These are phyloP conservation scores for Wilhelminamyces savonicus DNA, from an alignment of 805 yeast species.

Conservation along the genomic window DNA sequence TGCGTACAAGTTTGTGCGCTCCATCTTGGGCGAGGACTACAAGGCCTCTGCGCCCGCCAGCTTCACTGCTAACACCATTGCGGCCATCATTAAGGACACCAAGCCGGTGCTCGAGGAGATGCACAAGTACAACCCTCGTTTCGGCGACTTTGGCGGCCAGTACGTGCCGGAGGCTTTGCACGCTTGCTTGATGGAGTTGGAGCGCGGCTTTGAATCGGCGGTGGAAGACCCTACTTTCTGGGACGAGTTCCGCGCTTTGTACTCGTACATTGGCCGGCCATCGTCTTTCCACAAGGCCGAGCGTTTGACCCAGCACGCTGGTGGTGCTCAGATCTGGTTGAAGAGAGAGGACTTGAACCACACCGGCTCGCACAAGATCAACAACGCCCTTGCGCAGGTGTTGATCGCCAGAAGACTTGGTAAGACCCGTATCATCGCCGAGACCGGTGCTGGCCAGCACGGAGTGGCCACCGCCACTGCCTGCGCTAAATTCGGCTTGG, in stretches of 20 bases:
- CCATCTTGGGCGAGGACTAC: conserved; percentile 57
- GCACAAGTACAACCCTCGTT: conserved; percentile 68
- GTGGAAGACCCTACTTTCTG: conserved; percentile 88
- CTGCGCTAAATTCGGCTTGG: conserved; percentile 85
- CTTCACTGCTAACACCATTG: conserved; percentile 11
- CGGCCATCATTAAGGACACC: conserved; percentile 23
- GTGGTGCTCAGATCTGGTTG: conserved; percentile 92
- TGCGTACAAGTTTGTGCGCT: conserved; percentile 62
- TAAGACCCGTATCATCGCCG: conserved; percentile 73
- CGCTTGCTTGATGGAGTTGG: conserved; percentile 85
- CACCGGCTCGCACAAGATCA: conserved; percentile 84
- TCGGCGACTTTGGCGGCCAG: conserved; percentile 98
- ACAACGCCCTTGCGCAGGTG: conserved; percentile 79
- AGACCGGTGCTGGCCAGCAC: conserved; percentile 92
- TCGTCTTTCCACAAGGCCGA: conserved; percentile 88
- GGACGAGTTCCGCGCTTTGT: conserved; percentile 81
- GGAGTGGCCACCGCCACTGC: conserved; percentile 94
- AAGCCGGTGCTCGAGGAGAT: conserved; percentile 41
- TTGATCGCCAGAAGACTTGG: conserved; percentile 75
- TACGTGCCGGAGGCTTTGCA: conserved; percentile 96
- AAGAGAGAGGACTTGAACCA: conserved; percentile 95
- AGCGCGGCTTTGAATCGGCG: conserved; percentile 80
- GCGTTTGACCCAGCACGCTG: conserved; percentile 80
- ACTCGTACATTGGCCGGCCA: conserved; percentile 95
- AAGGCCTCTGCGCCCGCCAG: conserved; percentile 20